phyloP scores from a whole-genome alignment of 106 monocot species.

The Dendrobium huoshanense region DNA sequence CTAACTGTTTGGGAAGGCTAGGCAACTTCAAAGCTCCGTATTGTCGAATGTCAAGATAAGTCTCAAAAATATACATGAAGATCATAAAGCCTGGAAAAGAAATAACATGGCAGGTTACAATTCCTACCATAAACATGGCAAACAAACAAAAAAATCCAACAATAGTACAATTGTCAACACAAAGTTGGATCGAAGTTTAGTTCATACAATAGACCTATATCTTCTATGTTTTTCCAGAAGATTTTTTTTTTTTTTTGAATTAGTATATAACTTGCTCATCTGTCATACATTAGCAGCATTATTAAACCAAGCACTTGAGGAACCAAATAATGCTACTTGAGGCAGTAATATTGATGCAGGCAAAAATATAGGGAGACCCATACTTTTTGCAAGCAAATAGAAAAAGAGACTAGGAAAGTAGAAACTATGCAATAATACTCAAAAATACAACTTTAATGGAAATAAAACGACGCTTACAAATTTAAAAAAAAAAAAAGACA shows the following conservation, averaged over 20 bases:
- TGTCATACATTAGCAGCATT: background rate
- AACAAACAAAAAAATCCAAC: background rate
- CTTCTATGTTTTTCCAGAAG: background rate
- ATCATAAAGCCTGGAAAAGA: constrained; percentile 81
- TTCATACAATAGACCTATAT: background rate
- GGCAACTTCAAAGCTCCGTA: constrained; percentile 73
- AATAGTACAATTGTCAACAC: background rate
- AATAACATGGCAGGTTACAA: background rate
- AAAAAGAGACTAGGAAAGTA: too few relatives aligned
- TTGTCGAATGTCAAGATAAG: constrained; percentile 86
- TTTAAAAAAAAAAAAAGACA: too few relatives aligned
- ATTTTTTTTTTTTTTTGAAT: background rate
- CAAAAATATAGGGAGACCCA: too few relatives aligned
- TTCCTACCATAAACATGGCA: background rate
- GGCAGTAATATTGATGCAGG: too few relatives aligned
- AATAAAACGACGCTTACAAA: too few relatives aligned
- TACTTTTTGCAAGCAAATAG: too few relatives aligned
- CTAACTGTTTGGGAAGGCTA: constrained; percentile 63
- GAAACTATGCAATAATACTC: too few relatives aligned
- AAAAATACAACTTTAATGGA: too few relatives aligned
- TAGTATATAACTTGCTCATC: background rate
- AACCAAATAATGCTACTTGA: too few relatives aligned
- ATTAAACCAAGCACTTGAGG: background rate
- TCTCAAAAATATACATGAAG: constrained; percentile 85
- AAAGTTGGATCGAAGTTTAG: background rate